These are phyloP conservation scores for Phytophthora palmivora DNA, from an alignment of 352 stramenopile genomes.

Conservation along the genomic window DNA sequence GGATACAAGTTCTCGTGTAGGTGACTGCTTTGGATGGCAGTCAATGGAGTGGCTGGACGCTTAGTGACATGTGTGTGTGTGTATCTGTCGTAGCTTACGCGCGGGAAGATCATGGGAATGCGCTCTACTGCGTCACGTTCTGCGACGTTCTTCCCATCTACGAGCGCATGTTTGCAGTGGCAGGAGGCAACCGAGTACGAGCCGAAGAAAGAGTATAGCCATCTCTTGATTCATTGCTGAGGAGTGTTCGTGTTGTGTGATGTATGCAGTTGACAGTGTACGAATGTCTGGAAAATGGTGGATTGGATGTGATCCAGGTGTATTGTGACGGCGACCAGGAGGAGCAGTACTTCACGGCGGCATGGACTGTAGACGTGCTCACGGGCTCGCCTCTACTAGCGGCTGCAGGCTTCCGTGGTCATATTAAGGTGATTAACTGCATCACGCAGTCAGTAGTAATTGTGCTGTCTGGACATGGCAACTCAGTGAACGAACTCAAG, in stretches of 20 bases:
- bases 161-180: slow-evolving; percentile 76
- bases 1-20: slow-evolving; percentile 74
- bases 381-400: slow-evolving; percentile 76
- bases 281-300: slow-evolving; percentile 77
- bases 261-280: slow-evolving; percentile 70
- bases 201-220: neutral
- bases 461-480: slow-evolving; percentile 89
- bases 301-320: slow-evolving; percentile 80
- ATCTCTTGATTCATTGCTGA: slow-evolving; percentile 4
- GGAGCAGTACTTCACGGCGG: slow-evolving; percentile 81
- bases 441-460: slow-evolving; percentile 81
- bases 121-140: slow-evolving; percentile 81
- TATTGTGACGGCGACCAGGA: slow-evolving; percentile 82
- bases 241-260: neutral
- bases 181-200: slow-evolving; percentile 73
- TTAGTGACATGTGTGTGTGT: slow-evolving; percentile 8
- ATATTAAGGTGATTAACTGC: slow-evolving; percentile 89
- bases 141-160: slow-evolving; percentile 74
- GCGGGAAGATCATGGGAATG: slow-evolving; percentile 75
- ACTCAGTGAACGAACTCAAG: slow-evolving; percentile 94
- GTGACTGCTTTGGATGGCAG: slow-evolving; percentile 13
- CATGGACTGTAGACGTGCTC: slow-evolving; percentile 81
- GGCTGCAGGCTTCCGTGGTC: slow-evolving; percentile 67
- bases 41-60: slow-evolving; percentile 1
- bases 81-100: slow-evolving; percentile 53